Percentiles rank a stretch among this genome's conserved stretches.
phyloP scores from a whole-genome alignment of 2,329 filamentous ascomycete species.

The Blumeria hordei region DNA sequence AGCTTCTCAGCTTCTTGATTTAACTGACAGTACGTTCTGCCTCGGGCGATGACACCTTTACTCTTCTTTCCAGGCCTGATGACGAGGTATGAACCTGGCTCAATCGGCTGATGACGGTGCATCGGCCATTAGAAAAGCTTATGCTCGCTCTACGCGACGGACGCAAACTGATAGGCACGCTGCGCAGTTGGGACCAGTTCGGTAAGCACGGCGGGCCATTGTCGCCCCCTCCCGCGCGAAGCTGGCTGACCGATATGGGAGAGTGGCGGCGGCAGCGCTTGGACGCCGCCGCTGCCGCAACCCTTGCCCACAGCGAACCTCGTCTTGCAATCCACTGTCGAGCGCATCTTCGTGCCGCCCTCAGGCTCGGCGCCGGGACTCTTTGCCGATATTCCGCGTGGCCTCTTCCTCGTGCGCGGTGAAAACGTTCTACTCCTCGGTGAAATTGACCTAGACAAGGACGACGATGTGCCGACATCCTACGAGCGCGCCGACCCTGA shows the following conservation, averaged over 20 bases:
- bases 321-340: slow-evolving; percentile 76
- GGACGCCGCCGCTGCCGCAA: no score
- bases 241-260: no score
- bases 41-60: not conserved
- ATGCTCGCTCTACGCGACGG: slow-evolving; percentile 80
- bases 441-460: slow-evolving; percentile 89
- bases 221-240: not conserved
- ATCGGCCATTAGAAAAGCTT: slow-evolving; percentile 53
- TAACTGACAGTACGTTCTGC: slow-evolving; percentile 69
- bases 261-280: no score
- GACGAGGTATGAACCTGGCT: not conserved
- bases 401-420: slow-evolving; percentile 76
- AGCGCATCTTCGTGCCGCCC: slow-evolving; percentile 45
- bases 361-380: slow-evolving; percentile 26
- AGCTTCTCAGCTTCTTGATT: slow-evolving; percentile 77
- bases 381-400: slow-evolving; percentile 66
- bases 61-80: not conserved
- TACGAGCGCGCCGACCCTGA: slow-evolving; percentile 41
- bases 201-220: slow-evolving; percentile 29
- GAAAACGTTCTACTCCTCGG: slow-evolving; percentile 93
- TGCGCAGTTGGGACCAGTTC: slow-evolving; percentile 95
- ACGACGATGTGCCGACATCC: slow-evolving; percentile 58
- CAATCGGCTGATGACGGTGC: not conserved
- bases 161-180: slow-evolving; percentile 73
- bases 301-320: slow-evolving; percentile 47